phyloP scores from a whole-genome alignment of 352 stramenopile genomes.

The Pythium periplocum region DNA sequence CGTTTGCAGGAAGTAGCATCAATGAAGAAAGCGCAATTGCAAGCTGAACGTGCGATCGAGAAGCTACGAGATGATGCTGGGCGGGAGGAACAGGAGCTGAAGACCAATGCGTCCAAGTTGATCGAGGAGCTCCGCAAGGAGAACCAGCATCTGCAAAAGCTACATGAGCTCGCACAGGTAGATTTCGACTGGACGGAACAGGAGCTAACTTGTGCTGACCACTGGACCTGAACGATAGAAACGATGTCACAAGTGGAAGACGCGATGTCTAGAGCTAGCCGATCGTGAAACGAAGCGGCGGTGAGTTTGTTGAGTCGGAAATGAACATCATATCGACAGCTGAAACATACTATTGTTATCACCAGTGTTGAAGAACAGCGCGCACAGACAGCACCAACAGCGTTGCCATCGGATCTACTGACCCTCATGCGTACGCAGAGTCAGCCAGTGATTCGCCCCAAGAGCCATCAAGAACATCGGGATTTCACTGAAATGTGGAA shows the following conservation, averaged over 20 bases:
- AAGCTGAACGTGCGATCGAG: conserved; percentile 46
- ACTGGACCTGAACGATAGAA: conserved; percentile 24
- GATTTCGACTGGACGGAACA: not conserved
- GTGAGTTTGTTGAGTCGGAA: not conserved
- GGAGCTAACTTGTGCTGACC: no score
- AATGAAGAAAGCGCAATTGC: conserved; percentile 63
- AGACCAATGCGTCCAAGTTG: conserved; percentile 37
- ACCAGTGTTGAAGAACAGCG: conserved; percentile 29
- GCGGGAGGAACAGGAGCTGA: conserved; percentile 52
- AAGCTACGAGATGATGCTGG: conserved; percentile 48
- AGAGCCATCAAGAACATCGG: not conserved
- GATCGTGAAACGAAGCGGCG: conserved; percentile 34
- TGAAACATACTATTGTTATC: no score
- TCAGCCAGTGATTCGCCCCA: conserved; percentile 21
- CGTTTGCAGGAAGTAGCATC: conserved; percentile 48
- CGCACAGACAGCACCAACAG: conserved; percentile 25
- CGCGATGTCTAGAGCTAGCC: conserved; percentile 39
- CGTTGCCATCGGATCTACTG: conserved; percentile 13
- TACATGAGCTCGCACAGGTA: conserved; percentile 53
- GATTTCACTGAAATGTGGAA: not conserved
- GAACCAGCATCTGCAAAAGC: conserved; percentile 47
- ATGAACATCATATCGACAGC: no score
- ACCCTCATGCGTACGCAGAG: conserved; percentile 31
- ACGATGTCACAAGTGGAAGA: conserved; percentile 69
- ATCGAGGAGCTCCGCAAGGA: conserved; percentile 60